phyloP scores from a whole-genome alignment of 78 protist species.

The Tieghemostelium lacteum region DNA sequence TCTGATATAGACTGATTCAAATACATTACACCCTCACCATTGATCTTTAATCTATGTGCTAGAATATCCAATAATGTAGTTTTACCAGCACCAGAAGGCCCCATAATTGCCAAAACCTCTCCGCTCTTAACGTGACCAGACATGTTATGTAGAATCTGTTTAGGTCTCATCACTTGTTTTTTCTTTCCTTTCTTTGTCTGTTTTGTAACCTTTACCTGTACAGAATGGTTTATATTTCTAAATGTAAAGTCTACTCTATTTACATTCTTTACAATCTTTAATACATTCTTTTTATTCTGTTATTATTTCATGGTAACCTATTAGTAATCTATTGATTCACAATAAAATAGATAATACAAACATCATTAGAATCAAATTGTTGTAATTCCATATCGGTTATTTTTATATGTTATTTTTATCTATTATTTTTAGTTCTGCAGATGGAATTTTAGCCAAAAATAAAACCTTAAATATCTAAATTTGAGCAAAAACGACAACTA shows the following conservation, averaged over 20 bases:
- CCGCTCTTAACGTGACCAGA: slow-evolving; percentile 38
- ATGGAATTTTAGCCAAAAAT: too few species aligned
- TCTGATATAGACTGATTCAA: slow-evolving; percentile 48
- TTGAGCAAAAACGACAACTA: too few species aligned
- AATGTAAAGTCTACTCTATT: slow-evolving; percentile 60
- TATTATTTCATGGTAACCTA: too few species aligned
- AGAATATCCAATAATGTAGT: slow-evolving; percentile 72
- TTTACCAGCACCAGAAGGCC: slow-evolving; percentile 38
- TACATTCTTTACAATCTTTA: too few species aligned
- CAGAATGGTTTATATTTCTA: slow-evolving; percentile 48
- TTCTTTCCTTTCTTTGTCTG: neutral
- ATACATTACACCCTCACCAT: slow-evolving; percentile 45
- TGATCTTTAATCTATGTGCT: slow-evolving; percentile 61
- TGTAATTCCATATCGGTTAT: too few species aligned
- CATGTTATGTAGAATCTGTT: slow-evolving; percentile 50
- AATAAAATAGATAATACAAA: too few species aligned
- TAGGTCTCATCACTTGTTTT: slow-evolving; percentile 7
- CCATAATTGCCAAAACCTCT: slow-evolving; percentile 58
- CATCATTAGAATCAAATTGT: too few species aligned
- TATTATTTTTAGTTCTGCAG: too few species aligned
- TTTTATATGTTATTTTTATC: too few species aligned
- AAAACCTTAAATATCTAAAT: too few species aligned
- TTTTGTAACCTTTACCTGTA: neutral
- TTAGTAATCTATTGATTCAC: too few species aligned
- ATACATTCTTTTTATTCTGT: too few species aligned